Evolutionary conservation across 2,329 filamentous ascomycete species (phyloP).

Genomic region (Epichloe sp.): DNA sequence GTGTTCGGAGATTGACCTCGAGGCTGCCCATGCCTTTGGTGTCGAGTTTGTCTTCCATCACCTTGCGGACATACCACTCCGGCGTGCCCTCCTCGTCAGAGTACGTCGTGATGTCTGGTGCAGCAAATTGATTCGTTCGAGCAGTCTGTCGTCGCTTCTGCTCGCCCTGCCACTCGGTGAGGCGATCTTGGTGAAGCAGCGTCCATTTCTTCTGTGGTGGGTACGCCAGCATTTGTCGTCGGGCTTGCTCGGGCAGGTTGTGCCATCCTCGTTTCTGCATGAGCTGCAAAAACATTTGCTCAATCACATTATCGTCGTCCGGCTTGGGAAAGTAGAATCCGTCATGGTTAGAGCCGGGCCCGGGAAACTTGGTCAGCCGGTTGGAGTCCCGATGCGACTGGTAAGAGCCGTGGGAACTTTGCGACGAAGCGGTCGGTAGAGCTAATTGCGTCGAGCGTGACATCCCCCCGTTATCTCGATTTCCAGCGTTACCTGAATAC

Average conservation of each 20-base stretch:
- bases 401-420: slow-evolving; percentile 38
- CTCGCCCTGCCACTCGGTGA: slow-evolving; percentile 89
- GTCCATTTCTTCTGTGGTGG: slow-evolving; percentile 96
- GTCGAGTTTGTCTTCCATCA: slow-evolving; percentile 91
- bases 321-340: slow-evolving; percentile 56
- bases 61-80: slow-evolving; percentile 94
- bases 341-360: slow-evolving; percentile 26
- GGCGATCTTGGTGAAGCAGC: slow-evolving; percentile 82
- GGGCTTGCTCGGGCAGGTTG: slow-evolving; percentile 86
- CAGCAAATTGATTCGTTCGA: slow-evolving; percentile 56
- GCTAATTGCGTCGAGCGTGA: slow-evolving; percentile 27
- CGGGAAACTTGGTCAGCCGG: slow-evolving; percentile 40
- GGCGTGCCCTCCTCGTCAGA: slow-evolving; percentile 92
- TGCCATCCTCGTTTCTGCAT: slow-evolving; percentile 99
- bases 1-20: slow-evolving; percentile 86
- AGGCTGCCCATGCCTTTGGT: slow-evolving; percentile 84
- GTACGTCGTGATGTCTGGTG: slow-evolving; percentile 56
- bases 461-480: slow-evolving; percentile 23
- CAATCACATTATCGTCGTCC: slow-evolving; percentile 68
- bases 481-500: slow-evolving; percentile 40
- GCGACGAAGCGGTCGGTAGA: slow-evolving; percentile 42
- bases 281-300: slow-evolving; percentile 80
- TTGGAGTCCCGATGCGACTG: slow-evolving; percentile 41
- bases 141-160: slow-evolving; percentile 73
- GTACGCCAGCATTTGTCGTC: slow-evolving; percentile 92